Percentiles rank a stretch among this genome's conserved stretches.
phyloP scores from a whole-genome alignment of 2,329 filamentous ascomycete species.

The Chrysoporthe cubensis region DNA sequence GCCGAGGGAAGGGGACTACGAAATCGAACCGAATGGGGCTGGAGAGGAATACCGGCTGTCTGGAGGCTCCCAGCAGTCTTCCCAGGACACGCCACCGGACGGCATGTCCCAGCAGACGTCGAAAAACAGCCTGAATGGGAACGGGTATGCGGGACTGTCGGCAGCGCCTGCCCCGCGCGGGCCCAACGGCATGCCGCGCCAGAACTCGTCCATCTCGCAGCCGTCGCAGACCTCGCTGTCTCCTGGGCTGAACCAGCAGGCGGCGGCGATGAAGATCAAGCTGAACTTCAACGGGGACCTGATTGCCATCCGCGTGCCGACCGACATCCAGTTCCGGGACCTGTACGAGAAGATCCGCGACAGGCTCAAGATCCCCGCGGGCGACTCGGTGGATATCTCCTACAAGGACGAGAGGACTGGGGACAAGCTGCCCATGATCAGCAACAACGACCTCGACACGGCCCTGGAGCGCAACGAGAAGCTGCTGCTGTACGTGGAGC shows the following conservation, averaged over 20 bases:
- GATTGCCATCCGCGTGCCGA: conserved; percentile 86
- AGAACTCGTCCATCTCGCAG: conserved; percentile 53
- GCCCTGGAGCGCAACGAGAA: conserved; percentile 87
- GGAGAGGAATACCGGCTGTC: conserved; percentile 77
- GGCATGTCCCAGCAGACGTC: conserved; percentile 68
- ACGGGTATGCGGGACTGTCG: conserved; percentile 56
- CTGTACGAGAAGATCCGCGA: conserved; percentile 85
- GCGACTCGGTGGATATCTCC: conserved; percentile 75
- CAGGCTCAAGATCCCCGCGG: conserved; percentile 72
- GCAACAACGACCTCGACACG: conserved; percentile 78
- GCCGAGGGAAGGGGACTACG: conserved; percentile 88
- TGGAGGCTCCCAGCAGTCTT: conserved; percentile 69
- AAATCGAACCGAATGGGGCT: conserved; percentile 74
- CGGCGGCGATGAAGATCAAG: conserved; percentile 83
- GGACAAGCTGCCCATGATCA: conserved; percentile 74
- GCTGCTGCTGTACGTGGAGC: conserved; percentile 74
- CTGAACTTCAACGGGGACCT: conserved; percentile 91
- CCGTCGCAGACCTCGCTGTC: conserved; percentile 61
- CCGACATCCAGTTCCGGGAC: conserved; percentile 76
- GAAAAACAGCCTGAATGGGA: conserved; percentile 64
- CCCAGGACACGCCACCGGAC: conserved; percentile 63
- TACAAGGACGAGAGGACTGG: conserved; percentile 85
- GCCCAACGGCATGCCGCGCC: conserved; percentile 46
- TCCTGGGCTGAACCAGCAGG: conserved; percentile 49
- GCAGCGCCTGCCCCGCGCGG: conserved; percentile 52